Conservation (phyloP, 1,139 yeast species). For the Candida frijolesensis region DNA sequence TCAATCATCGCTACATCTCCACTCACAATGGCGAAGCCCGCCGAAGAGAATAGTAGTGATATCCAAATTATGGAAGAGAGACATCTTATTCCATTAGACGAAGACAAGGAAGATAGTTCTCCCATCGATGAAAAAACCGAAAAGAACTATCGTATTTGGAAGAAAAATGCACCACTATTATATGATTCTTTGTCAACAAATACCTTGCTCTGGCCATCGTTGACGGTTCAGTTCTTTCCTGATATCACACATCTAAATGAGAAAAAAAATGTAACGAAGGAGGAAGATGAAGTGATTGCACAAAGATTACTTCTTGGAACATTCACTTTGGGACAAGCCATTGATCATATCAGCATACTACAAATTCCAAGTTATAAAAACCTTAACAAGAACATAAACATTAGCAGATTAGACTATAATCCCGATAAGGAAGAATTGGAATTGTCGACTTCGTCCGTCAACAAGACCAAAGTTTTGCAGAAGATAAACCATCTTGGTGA, state of each 20-base stretch:
- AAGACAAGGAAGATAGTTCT: constrained; percentile 9
- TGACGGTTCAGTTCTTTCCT: constrained; percentile 57
- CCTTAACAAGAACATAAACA: constrained; percentile 33
- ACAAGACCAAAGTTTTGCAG: constrained; percentile 36
- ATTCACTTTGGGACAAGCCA: constrained; percentile 46
- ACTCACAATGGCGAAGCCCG: neutral
- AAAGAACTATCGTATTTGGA: constrained; percentile 50
- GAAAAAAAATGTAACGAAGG: constrained; percentile 38
- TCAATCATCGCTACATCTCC: neutral
- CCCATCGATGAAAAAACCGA: constrained; percentile 31
- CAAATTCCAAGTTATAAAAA: constrained; percentile 39
- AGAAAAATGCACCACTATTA: constrained; percentile 54
- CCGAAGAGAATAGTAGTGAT: neutral
- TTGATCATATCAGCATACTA: constrained; percentile 41
- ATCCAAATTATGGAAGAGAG: neutral
- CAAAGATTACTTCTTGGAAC: constrained; percentile 46
- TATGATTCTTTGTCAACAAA: constrained; percentile 54
- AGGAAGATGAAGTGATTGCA: constrained; percentile 18
- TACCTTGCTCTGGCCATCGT: constrained; percentile 57
- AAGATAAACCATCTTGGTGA: constrained; percentile 48
- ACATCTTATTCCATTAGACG: neutral
- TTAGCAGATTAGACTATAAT: constrained; percentile 38
- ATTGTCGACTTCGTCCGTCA: constrained; percentile 23
- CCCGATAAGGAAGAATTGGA: constrained; percentile 47
- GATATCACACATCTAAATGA: constrained; percentile 33